Evolutionary conservation across 1,284 basidiomycete species (phyloP).

Genomic region (Malassezia equina): DNA sequence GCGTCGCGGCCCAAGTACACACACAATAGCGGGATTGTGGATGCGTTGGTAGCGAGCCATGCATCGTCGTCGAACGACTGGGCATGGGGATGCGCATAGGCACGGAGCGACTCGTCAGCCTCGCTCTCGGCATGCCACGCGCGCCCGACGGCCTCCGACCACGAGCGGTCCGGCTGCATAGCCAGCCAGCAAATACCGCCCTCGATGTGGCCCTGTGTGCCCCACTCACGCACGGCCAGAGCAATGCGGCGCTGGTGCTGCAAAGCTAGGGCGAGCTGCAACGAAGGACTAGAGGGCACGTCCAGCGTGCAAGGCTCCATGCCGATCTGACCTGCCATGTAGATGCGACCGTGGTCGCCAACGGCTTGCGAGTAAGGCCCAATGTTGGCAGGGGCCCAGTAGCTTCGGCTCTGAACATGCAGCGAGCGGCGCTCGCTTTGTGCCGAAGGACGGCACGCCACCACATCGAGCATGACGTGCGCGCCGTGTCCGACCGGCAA

Average conservation of each 20-base stretch:
- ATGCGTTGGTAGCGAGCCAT: slow-evolving; percentile 6
- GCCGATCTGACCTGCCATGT: slow-evolving; percentile 90
- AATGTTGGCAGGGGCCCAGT: slow-evolving; percentile 98
- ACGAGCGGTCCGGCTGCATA: background rate
- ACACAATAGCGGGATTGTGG: slow-evolving; percentile 22
- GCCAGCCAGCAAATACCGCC: slow-evolving; percentile 46
- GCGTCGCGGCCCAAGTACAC: slow-evolving; percentile 18
- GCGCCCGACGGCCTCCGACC: slow-evolving; percentile 12
- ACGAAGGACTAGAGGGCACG: slow-evolving; percentile 55
- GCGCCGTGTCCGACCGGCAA: slow-evolving; percentile 48
- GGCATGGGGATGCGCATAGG: slow-evolving; percentile 4
- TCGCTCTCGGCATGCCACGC: slow-evolving; percentile 1
- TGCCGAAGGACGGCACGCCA: slow-evolving; percentile 2
- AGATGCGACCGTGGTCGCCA: slow-evolving; percentile 61
- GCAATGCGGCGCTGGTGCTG: slow-evolving; percentile 71
- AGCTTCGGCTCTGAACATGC: slow-evolving; percentile 88
- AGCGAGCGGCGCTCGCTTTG: slow-evolving; percentile 53
- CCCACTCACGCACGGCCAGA: slow-evolving; percentile 26
- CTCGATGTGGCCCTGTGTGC: slow-evolving; percentile 28
- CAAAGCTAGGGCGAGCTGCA: slow-evolving; percentile 63
- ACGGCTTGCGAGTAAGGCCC: slow-evolving; percentile 95
- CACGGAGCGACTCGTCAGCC: background rate
- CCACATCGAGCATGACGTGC: slow-evolving; percentile 1
- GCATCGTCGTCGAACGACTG: background rate
- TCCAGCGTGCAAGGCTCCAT: slow-evolving; percentile 65